Evolutionary conservation across 2,329 filamentous ascomycete genomes (phyloP).

Genomic region (Mycosphaerelloides madeirae): DNA sequence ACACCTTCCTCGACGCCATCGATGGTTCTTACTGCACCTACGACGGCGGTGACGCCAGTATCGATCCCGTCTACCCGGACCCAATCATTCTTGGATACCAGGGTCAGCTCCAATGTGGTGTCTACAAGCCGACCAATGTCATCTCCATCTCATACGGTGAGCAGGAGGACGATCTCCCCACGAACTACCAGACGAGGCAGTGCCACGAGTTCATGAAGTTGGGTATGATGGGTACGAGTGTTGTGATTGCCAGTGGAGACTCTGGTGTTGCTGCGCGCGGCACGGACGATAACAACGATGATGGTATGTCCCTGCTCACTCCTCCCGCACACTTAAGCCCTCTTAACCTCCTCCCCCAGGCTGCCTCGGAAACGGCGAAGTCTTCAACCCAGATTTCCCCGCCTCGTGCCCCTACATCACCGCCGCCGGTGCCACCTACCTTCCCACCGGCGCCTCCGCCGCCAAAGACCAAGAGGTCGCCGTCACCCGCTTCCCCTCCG

Average conservation of each 20-base stretch:
- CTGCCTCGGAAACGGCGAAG: slow-evolving; percentile 35
- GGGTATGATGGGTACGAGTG: slow-evolving; percentile 43
- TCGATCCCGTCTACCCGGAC: slow-evolving; percentile 48
- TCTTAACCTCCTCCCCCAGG: slow-evolving; percentile 9
- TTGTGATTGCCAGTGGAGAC: slow-evolving; percentile 52
- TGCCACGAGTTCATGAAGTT: slow-evolving; percentile 57
- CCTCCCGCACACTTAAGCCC: neutral
- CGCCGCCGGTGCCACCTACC: slow-evolving; percentile 49
- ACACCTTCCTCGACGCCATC: slow-evolving; percentile 42
- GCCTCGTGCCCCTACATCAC: slow-evolving; percentile 30
- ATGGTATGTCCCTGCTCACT: slow-evolving; percentile 1
- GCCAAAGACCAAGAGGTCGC: slow-evolving; percentile 35
- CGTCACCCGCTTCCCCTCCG: slow-evolving; percentile 39
- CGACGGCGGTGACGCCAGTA: slow-evolving; percentile 15
- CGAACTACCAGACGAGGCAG: slow-evolving; percentile 49
- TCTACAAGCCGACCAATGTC: slow-evolving; percentile 46
- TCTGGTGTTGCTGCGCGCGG: slow-evolving; percentile 30
- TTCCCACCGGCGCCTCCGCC: slow-evolving; percentile 29
- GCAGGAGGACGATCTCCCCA: slow-evolving; percentile 37
- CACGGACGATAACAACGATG: slow-evolving; percentile 30
- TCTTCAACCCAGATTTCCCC: slow-evolving; percentile 36
- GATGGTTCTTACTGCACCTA: slow-evolving; percentile 40
- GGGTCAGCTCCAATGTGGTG: slow-evolving; percentile 44
- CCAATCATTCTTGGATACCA: slow-evolving; percentile 35
- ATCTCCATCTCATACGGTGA: slow-evolving; percentile 53